Evolutionary conservation across 108 stramenopile species (phyloP), one percentile per base, ranked within the genome.

Genomic region (Cyclotella baltica): DNA sequence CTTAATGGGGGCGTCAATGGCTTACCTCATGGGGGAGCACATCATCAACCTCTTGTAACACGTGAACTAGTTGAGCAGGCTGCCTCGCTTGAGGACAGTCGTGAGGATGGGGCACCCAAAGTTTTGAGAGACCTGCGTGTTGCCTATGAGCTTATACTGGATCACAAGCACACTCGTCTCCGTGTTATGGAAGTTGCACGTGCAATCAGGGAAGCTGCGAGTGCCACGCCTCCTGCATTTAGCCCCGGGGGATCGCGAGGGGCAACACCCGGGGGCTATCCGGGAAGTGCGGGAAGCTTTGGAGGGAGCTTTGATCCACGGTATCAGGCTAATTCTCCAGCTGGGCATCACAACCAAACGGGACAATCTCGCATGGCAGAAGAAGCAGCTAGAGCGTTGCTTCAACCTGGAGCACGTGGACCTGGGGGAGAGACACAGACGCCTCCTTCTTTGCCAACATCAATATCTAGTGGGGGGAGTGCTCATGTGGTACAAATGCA

Each of bases 141-240:
- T 65, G 97, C 97, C 38, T 98, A 98, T 73, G 98, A 98, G 83
- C 89, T 98, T 9, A 94, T 98, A 66, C 87, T 98, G 25, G 98
- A 98, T 84, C 95, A 97, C 79, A 98, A 98, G 72, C 95, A 96
- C 66, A 96, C 97, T 9, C 90, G 95, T 35, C 89, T 96, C 29
- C 91, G 98, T 57, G 97, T 96, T 29, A 97, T 94, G 92, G 97
- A 97, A 70, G 91, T 96, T 8, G 95, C 95, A 18, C 77, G 93
- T 52, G 95, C 97, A 8, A 97, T 96, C 50, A 81, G 88, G 68
- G 95, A 96, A 83, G 95, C 95, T 13, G 90, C 93, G n/a, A 92
- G 91, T 68, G 93, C 95, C 6, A 94, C 95, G 22, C 95, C 95
- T 22, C 95, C 95, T 35, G 95, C 95, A 0, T 96, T 96, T 62